phyloP scores from a whole-genome alignment of 1,284 basidiomycete species.

The Peniophora sp. region DNA sequence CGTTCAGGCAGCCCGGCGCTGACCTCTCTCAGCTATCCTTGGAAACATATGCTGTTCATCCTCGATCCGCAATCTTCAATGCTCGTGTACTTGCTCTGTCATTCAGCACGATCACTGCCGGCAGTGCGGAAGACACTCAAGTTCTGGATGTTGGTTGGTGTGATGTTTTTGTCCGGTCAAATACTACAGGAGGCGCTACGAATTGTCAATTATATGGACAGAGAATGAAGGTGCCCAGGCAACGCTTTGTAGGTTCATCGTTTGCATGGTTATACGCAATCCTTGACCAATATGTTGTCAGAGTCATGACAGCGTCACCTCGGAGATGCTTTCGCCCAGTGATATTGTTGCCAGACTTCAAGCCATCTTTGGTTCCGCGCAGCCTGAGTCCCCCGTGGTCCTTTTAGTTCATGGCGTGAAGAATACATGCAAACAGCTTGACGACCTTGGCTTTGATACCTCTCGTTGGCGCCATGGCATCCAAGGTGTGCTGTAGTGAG shows the following conservation, averaged over 20 bases:
- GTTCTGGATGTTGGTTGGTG: not conserved
- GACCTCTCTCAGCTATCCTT: no score
- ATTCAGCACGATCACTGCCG: not conserved
- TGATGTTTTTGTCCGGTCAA: not conserved
- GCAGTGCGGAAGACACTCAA: not conserved
- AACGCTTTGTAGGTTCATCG: not conserved
- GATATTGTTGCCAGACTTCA: not conserved
- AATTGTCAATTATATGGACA: not conserved
- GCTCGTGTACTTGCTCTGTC: conserved; percentile 14
- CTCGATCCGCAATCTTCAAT: conserved; percentile 3
- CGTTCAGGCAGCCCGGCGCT: no score
- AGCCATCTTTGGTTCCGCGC: conserved; percentile 3
- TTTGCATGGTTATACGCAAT: not conserved
- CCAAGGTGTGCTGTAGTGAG: conserved; percentile 14
- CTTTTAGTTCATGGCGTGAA: conserved; percentile 21
- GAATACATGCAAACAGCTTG: conserved; percentile 13
- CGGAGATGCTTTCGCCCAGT: not conserved
- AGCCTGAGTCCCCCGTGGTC: conserved; percentile 12
- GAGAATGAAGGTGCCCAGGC: not conserved
- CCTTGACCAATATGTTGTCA: no score
- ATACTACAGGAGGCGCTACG: not conserved
- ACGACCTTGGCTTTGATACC: conserved; percentile 17
- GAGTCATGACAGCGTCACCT: not conserved
- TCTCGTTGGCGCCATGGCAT: conserved; percentile 16
- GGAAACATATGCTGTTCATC: not conserved